phyloP scores from a whole-genome alignment of 768 basidiomycete genomes.

The Rhodotorula babjevae region DNA sequence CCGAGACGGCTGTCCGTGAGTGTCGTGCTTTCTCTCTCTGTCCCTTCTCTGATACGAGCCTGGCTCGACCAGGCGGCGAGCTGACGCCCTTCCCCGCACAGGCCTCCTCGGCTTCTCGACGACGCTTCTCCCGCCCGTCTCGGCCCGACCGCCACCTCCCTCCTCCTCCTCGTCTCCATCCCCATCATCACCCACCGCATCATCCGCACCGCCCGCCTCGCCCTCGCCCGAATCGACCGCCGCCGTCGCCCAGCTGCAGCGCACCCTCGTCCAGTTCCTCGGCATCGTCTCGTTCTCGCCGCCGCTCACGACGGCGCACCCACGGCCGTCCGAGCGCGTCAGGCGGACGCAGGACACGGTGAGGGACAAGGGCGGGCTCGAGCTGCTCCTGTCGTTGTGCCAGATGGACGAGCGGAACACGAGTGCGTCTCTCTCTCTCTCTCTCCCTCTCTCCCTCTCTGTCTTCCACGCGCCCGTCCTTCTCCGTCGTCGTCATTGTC shows the following conservation, averaged over 20 bases:
- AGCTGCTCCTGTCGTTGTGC: conserved; percentile 25
- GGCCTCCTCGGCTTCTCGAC: conserved; percentile 15
- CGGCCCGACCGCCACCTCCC: background rate
- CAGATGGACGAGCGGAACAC: conserved; percentile 36
- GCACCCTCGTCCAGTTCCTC: conserved; percentile 23
- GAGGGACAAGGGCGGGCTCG: conserved; percentile 15
- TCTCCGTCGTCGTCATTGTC: no score
- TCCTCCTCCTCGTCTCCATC: background rate
- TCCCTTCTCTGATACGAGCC: no score
- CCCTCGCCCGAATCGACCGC: background rate
- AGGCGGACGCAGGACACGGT: conserved; percentile 7
- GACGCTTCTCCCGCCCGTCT: conserved; percentile 2
- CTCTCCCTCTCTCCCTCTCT: no score
- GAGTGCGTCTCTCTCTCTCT: conserved; percentile 13
- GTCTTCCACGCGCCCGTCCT: no score
- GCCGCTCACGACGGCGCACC: background rate
- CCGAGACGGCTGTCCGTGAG: conserved; percentile 13
- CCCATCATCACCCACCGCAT: background rate
- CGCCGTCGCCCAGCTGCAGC: conserved; percentile 25
- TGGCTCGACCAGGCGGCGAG: background rate
- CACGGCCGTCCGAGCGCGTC: background rate
- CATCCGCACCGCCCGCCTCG: background rate
- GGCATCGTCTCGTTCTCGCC: conserved; percentile 17
- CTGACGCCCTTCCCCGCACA: background rate
- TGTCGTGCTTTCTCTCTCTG: background rate